A percentile compares a stretch with the other conserved stretches of the same genome.
Evolutionary conservation across 768 basidiomycete species (phyloP).

Genomic region (Lactifluus rugatus): DNA sequence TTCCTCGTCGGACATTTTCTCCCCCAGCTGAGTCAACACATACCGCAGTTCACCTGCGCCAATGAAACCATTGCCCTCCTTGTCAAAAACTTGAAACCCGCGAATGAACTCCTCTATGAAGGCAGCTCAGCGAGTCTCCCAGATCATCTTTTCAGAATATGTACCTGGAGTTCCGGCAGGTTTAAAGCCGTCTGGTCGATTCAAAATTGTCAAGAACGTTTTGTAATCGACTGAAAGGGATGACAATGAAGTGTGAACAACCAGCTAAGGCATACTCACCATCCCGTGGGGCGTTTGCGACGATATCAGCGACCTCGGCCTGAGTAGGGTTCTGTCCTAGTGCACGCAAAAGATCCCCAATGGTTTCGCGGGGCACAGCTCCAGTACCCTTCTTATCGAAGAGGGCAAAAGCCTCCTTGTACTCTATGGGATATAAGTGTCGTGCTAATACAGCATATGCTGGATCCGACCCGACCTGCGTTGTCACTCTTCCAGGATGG

Average conservation of each 20-base stretch:
- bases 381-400: slow-evolving; percentile 97
- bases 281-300: slow-evolving; percentile 61
- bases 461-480: slow-evolving; percentile 31
- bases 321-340: slow-evolving; percentile 99
- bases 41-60: slow-evolving; percentile 85
- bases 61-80: slow-evolving; percentile 86
- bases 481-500: slow-evolving; percentile 36
- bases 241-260: not conserved
- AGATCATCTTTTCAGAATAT: not conserved
- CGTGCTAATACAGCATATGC: not conserved
- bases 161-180: slow-evolving; percentile 92
- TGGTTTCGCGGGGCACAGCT: slow-evolving; percentile 72
- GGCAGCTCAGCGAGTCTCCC: not conserved
- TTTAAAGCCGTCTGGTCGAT: slow-evolving; percentile 94
- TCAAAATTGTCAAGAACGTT: slow-evolving; percentile 82
- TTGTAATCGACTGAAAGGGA: slow-evolving; percentile 74
- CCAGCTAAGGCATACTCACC: slow-evolving; percentile 36
- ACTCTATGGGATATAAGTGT: slow-evolving; percentile 41
- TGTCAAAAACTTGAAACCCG: slow-evolving; percentile 98
- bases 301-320: slow-evolving; percentile 85
- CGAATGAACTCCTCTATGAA: slow-evolving; percentile 92
- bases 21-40: slow-evolving; percentile 82
- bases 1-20: slow-evolving; percentile 97
- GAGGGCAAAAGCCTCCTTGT: slow-evolving; percentile 94
- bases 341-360: slow-evolving; percentile 89